Percentiles rank a stretch among this genome's conserved stretches.
phyloP scores from a whole-genome alignment of 371 early-diverging fungal genomes.

The Rhizomucor pusillus region DNA sequence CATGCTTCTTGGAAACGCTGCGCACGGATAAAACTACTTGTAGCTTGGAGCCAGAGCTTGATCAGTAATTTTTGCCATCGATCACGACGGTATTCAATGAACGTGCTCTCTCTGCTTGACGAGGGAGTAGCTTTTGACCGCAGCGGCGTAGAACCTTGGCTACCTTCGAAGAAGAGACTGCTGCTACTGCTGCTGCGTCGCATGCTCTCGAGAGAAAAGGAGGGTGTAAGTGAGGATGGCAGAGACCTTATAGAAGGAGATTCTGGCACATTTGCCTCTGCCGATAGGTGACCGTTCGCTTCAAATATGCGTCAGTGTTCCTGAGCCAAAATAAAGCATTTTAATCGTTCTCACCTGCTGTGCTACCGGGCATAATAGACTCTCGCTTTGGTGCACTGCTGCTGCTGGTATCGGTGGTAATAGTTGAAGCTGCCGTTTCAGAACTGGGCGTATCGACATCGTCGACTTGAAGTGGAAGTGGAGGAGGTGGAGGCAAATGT shows the following conservation, averaged over 20 bases:
- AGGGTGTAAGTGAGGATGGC: background rate
- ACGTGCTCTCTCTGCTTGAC: background rate
- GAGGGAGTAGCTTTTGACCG: background rate
- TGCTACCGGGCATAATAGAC: no score
- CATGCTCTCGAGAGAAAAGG: slow-evolving; percentile 1
- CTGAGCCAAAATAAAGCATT: no score
- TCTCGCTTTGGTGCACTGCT: slow-evolving; percentile 14
- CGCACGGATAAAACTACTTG: slow-evolving; percentile 52
- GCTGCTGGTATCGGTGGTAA: no score
- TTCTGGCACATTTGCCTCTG: slow-evolving; percentile 5
- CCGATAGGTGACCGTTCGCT: slow-evolving; percentile 49
- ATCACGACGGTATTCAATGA: slow-evolving; percentile 10
- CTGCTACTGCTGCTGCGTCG: slow-evolving; percentile 4
- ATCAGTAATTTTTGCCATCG: slow-evolving; percentile 23
- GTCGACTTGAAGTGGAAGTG: no score
- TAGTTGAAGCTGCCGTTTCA: no score
- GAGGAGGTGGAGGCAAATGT: no score
- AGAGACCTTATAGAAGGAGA: no score
- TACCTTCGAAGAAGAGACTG: no score
- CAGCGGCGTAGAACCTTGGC: no score
- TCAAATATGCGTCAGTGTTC: slow-evolving; percentile 50
- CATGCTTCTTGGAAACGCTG: slow-evolving; percentile 56
- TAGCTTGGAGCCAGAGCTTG: slow-evolving; percentile 53
- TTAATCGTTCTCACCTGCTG: no score
- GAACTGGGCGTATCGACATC: no score